These are phyloP conservation scores for Suillus spraguei DNA, from an alignment of 768 basidiomycete genomes.

Conservation along the genomic window DNA sequence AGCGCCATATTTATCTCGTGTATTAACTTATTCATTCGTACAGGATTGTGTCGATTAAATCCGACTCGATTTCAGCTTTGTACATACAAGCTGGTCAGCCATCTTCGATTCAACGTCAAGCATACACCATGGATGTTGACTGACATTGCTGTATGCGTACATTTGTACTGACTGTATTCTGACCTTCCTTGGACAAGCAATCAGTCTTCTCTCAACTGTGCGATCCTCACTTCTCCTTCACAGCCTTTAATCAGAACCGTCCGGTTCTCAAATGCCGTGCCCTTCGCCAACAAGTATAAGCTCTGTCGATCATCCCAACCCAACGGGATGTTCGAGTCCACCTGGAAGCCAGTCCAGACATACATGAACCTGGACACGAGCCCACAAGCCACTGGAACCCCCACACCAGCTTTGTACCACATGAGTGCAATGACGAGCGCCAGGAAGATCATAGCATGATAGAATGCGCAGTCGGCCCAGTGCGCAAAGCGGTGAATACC, in stretches of 20 bases:
- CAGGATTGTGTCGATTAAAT: too few species aligned
- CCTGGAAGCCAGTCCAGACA: slow-evolving; percentile 30
- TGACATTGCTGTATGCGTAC: not conserved
- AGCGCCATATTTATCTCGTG: too few species aligned
- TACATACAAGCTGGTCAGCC: too few species aligned
- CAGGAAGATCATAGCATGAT: slow-evolving; percentile 38
- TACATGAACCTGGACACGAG: slow-evolving; percentile 25
- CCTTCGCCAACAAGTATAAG: slow-evolving; percentile 33
- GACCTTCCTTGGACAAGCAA: not conserved
- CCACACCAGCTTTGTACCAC: slow-evolving; percentile 24
- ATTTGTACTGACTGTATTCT: not conserved
- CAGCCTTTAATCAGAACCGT: slow-evolving; percentile 6
- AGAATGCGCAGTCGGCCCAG: slow-evolving; percentile 38
- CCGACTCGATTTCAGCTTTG: too few species aligned
- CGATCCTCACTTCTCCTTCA: not conserved
- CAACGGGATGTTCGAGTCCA: slow-evolving; percentile 28
- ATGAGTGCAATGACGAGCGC: slow-evolving; percentile 19
- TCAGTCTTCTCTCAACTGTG: not conserved
- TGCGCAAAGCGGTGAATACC: slow-evolving; percentile 41
- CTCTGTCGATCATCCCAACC: slow-evolving; percentile 38
- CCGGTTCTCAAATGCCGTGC: slow-evolving; percentile 14
- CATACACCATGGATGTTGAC: too few species aligned
- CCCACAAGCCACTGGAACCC: slow-evolving; percentile 23
- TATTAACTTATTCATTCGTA: too few species aligned
- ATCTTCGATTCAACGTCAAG: too few species aligned